These are phyloP conservation scores for Rehmannia glutinosa DNA, from an alignment of 257 asterid species.

Conservation along the genomic window DNA sequence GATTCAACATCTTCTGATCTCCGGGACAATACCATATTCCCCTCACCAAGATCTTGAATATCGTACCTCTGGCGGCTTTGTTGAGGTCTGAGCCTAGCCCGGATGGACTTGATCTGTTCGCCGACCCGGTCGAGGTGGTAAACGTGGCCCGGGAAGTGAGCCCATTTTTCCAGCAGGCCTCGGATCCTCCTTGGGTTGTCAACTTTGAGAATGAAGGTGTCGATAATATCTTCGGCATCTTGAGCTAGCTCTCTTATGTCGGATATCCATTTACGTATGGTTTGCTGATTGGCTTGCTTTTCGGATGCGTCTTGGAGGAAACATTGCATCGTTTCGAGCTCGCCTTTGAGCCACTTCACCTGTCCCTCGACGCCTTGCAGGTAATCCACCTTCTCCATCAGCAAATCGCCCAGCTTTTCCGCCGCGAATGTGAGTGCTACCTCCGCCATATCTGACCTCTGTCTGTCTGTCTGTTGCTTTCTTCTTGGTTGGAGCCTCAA, in stretches of 20 bases:
- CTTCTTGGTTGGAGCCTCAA: too few species aligned
- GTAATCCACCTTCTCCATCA: neutral
- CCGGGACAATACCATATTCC: too few species aligned
- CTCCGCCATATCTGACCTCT: constrained; percentile 27
- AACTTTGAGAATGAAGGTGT: constrained; percentile 13
- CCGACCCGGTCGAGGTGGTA: neutral
- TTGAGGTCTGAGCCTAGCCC: neutral
- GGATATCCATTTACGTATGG: constrained; percentile 21
- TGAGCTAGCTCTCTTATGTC: constrained; percentile 22
- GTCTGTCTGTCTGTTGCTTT: too few species aligned
- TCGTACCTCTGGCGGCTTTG: constrained; percentile 1
- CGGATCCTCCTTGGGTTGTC: neutral
- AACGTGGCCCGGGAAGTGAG: neutral
- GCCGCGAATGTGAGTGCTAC: constrained; percentile 9
- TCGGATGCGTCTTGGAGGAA: constrained; percentile 29
- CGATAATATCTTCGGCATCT: constrained; percentile 24
- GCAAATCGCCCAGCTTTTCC: neutral
- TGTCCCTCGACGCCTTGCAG: constrained; percentile 2
- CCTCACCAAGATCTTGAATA: neutral
- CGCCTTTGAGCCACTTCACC: constrained; percentile 8
- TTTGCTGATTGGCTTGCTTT: constrained; percentile 16
- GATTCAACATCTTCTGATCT: neutral
- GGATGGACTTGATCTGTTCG: constrained; percentile 1
- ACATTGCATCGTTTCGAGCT: constrained; percentile 20
- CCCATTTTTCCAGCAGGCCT: neutral